phyloP scores from a whole-genome alignment of 768 basidiomycete genomes.

The Mycena vulgaris region DNA sequence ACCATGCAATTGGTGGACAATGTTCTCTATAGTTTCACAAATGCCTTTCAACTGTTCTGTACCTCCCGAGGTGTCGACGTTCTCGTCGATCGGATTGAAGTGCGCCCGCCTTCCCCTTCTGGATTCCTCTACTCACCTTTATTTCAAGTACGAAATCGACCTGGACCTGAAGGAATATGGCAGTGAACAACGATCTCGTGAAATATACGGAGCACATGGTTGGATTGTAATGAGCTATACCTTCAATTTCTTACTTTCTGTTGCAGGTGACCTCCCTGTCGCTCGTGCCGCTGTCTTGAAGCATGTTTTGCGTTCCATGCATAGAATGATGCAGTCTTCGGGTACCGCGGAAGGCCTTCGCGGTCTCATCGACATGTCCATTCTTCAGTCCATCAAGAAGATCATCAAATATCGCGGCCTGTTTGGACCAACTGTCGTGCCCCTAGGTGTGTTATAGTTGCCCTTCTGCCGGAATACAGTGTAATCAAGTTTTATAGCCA shows the following conservation, averaged over 20 bases:
- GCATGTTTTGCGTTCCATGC: conserved; percentile 91
- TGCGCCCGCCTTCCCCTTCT: conserved; percentile 52
- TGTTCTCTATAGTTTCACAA: conserved; percentile 90
- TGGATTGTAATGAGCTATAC: conserved; percentile 36
- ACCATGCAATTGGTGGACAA: conserved; percentile 94
- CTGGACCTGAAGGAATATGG: conserved; percentile 72
- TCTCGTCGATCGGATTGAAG: conserved; percentile 91
- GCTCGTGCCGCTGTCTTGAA: conserved; percentile 88
- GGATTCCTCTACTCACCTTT: conserved; percentile 34
- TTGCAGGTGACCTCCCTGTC: conserved; percentile 79
- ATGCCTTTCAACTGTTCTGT: conserved; percentile 90
- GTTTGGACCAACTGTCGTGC: conserved; percentile 91
- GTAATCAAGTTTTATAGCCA: conserved; percentile 64
- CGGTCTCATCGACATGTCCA: conserved; percentile 91
- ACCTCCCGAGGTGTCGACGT: conserved; percentile 87
- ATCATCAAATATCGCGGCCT: conserved; percentile 87
- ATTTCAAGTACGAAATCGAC: conserved; percentile 75
- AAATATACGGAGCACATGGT: conserved; percentile 70
- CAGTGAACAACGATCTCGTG: conserved; percentile 57
- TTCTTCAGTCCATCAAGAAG: conserved; percentile 88
- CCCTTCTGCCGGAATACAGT: not conserved
- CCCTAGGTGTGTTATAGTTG: conserved; percentile 73
- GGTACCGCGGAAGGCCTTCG: conserved; percentile 95
- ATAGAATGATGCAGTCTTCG: conserved; percentile 97
- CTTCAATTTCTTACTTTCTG: conserved; percentile 18